These are phyloP conservation scores for Haberlea rhodopensis DNA, from an alignment of 257 asterid genomes.

Conservation along the genomic window DNA sequence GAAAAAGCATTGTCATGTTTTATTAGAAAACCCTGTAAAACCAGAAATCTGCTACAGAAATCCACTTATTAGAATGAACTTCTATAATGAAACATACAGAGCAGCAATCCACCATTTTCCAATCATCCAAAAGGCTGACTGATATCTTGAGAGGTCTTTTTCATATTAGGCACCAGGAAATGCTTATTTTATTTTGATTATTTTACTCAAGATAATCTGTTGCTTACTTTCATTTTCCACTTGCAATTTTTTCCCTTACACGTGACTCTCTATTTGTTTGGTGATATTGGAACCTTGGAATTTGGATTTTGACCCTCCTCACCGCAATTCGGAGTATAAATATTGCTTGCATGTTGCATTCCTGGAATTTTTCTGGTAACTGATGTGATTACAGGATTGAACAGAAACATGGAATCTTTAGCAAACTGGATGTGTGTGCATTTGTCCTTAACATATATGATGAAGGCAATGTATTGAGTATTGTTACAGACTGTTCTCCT, in stretches of 20 bases:
- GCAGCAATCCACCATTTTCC: slow-evolving; percentile 2
- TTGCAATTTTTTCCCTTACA: slow-evolving; percentile 6
- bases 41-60: background rate
- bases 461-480: slow-evolving; percentile 84
- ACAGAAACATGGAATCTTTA: slow-evolving; percentile 81
- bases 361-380: slow-evolving; percentile 18
- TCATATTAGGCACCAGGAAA: background rate
- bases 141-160: background rate
- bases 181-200: slow-evolving; percentile 11
- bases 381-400: slow-evolving; percentile 59
- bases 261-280: background rate
- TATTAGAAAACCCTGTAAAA: background rate
- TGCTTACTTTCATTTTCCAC: background rate
- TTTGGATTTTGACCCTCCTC: slow-evolving; percentile 2
- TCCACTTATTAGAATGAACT: background rate
- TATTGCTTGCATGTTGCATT: slow-evolving; percentile 13
- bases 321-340: background rate
- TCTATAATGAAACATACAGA: background rate
- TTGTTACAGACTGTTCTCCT: slow-evolving; percentile 91
- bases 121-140: too few species aligned
- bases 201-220: background rate
- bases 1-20: background rate
- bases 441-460: slow-evolving; percentile 66
- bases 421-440: slow-evolving; percentile 91
- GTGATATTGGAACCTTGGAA: slow-evolving; percentile 12